Base-by-base conservation (phyloP, 2,329 filamentous ascomycete species). In the Colletotrichum kahawae region DNA sequence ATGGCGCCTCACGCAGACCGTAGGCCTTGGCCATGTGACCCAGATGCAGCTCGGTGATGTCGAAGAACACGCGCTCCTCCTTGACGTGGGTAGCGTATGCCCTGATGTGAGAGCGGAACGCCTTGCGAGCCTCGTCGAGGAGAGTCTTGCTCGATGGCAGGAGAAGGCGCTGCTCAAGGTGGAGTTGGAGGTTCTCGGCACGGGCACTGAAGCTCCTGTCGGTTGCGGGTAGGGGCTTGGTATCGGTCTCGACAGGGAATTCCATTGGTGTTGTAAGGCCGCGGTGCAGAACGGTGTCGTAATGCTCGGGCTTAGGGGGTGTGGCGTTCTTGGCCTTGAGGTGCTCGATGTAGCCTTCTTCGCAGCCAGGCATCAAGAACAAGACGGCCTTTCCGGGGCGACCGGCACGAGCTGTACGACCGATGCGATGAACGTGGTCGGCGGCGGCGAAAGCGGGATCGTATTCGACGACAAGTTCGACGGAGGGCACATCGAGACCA, bases 21-120 rank as follows among this genome's bases (percentile, higher is more conserved):
- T 98, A 99, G 31, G 94, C 95, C 88, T 99, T 99, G 9, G 96
- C 96, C 78, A 97, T 87, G 87, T 99, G 97, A 4, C 97, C 97
- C 9, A 98, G 86, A 83, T 99, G 97, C 62, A 99, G 86, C 80
- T 95, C 92, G 75, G 95, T 95, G 84, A 98, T 97, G 83, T 98
- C 95, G 83, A 99, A 99, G 82, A 94, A 96, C 67, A 88, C 88
- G 67, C 97, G 90, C 86, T 99, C 97, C 57, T 93, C 93, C 34
- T 94, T 93, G 33, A 96, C 91, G 84, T 99, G 97, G 0, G 97
- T 99, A 4, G 97, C 95, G 83, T 99, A 99, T 1, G 97, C 97
- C 70, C 97, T 91, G 70, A 99, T 93, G 81, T 98, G 96, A 66
- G 95, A 97, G 82, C 97, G 95, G 86, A 95, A 99, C 0, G 93